phyloP scores from a whole-genome alignment of 345 rosid genomes.

The Lagerstroemia speciosa region DNA sequence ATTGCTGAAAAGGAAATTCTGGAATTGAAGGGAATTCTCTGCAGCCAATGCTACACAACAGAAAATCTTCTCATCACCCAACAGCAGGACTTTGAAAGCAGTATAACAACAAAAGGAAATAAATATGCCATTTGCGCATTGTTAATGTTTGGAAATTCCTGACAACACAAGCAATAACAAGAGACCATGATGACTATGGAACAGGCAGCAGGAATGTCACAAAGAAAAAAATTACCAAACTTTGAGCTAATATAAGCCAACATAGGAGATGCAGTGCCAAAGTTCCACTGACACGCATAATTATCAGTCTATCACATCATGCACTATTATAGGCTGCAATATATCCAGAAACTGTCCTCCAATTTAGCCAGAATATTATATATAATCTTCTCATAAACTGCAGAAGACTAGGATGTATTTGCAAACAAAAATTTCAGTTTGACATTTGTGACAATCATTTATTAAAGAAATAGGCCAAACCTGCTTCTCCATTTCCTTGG shows the following conservation, averaged over 20 bases:
- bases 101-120: neutral
- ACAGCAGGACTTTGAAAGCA: neutral
- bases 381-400: neutral
- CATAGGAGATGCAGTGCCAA: neutral
- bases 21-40: no score
- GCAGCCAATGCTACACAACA: no score
- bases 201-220: neutral
- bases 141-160: neutral
- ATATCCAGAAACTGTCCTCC: neutral
- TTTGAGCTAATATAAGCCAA: neutral
- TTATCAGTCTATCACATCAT: neutral
- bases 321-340: neutral
- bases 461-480: slow-evolving; percentile 18
- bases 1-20: no score
- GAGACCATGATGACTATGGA: neutral
- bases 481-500: slow-evolving; percentile 96
- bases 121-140: neutral
- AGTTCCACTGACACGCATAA: neutral
- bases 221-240: neutral
- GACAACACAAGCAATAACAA: neutral
- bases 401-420: neutral
- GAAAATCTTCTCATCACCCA: no score
- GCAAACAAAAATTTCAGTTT: neutral
- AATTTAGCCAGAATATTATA: neutral
- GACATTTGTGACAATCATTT: neutral